A percentile compares a stretch with the other conserved stretches of the same genome.
phyloP scores from a whole-genome alignment of 2,329 filamentous ascomycete genomes.

The Beauveria scarabaeidicola region DNA sequence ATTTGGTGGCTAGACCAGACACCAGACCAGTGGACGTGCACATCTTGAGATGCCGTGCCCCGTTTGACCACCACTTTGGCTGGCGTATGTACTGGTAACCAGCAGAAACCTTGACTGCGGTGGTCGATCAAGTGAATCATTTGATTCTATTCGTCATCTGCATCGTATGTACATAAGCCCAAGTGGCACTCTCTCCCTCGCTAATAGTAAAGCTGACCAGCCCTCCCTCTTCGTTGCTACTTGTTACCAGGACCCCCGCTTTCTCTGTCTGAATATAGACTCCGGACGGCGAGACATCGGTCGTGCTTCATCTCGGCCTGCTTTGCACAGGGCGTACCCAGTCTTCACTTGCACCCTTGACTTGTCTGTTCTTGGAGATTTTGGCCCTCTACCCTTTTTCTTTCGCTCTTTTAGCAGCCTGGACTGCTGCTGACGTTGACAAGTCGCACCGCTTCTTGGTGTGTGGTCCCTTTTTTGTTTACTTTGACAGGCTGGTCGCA shows the following conservation, averaged over 20 bases:
- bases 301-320: conserved; percentile 1
- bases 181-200: background rate
- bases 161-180: background rate
- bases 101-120: background rate
- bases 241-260: conserved; percentile 9
- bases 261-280: conserved; percentile 2
- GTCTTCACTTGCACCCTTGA: background rate
- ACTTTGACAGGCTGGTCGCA: background rate
- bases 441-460: background rate
- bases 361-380: background rate
- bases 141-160: background rate
- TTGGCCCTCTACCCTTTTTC: background rate
- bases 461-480: background rate
- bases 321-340: background rate
- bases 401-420: background rate
- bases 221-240: conserved; percentile 4
- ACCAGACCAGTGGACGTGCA: background rate
- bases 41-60: background rate
- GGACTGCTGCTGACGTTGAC: background rate
- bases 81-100: background rate
- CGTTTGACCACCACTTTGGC: background rate
- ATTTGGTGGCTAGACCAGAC: background rate
- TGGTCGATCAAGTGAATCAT: background rate
- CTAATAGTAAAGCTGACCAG: background rate
- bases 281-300: background rate